phyloP scores from a whole-genome alignment of 2,329 filamentous ascomycete genomes.

The Alternaria solani region DNA sequence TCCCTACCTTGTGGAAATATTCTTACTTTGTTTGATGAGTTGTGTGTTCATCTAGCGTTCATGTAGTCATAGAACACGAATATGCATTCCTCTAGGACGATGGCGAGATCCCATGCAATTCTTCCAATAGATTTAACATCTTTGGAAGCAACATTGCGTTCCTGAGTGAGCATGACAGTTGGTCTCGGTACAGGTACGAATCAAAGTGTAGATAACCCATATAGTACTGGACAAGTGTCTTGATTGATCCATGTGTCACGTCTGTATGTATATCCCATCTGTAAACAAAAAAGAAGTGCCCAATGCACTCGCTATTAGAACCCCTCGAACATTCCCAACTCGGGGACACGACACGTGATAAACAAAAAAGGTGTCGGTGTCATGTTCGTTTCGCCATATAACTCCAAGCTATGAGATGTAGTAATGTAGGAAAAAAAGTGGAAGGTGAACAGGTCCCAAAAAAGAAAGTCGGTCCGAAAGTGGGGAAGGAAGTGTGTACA shows the following conservation, averaged over 20 bases:
- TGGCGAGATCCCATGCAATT: neutral
- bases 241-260: slow-evolving; percentile 19
- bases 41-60: neutral
- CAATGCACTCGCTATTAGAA: slow-evolving; percentile 7
- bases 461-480: slow-evolving; percentile 12
- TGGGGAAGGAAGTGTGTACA: slow-evolving; percentile 21
- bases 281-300: neutral
- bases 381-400: slow-evolving; percentile 11
- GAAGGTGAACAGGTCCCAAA: neutral
- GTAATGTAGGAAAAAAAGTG: slow-evolving; percentile 4
- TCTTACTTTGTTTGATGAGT: neutral
- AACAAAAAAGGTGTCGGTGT: neutral
- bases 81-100: neutral
- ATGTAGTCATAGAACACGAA: neutral
- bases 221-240: slow-evolving; percentile 6
- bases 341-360: slow-evolving; percentile 4
- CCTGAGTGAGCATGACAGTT: neutral
- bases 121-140: neutral
- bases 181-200: neutral
- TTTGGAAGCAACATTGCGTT: neutral
- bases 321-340: slow-evolving; percentile 1
- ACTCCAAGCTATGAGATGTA: slow-evolving; percentile 18
- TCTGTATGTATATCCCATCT: slow-evolving; percentile 6
- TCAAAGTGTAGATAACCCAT: slow-evolving; percentile 1
- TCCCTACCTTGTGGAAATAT: neutral